Conservation (phyloP, 441 rosid species). For the Populus trichocarpa region DNA sequence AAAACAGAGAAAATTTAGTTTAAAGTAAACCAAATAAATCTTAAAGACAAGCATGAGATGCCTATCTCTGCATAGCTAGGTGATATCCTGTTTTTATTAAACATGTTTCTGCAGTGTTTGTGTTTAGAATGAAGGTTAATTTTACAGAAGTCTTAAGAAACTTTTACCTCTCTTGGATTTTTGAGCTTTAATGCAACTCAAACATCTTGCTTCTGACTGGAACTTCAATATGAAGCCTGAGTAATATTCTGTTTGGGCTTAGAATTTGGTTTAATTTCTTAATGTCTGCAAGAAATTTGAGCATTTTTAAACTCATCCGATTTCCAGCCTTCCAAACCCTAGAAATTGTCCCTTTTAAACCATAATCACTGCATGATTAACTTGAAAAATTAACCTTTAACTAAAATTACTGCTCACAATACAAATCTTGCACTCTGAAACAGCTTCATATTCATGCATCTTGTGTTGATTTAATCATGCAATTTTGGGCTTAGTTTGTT, state of each 20-base stretch:
- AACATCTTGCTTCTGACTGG: background rate
- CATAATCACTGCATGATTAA: background rate
- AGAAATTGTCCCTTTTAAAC: background rate
- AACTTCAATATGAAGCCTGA: background rate
- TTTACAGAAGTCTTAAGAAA: background rate
- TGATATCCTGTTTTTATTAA: background rate
- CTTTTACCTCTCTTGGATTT: background rate
- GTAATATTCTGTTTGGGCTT: background rate
- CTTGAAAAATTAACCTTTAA: background rate
- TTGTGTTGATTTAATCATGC: background rate
- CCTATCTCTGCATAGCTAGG: background rate
- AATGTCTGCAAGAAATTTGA: background rate
- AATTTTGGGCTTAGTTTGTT: background rate
- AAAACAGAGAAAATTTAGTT: background rate
- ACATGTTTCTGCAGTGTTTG: background rate
- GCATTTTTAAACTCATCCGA: background rate
- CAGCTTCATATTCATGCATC: background rate
- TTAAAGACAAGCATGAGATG: background rate
- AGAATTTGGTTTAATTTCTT: background rate
- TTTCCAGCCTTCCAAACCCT: background rate
- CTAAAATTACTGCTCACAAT: background rate
- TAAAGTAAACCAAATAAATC: background rate
- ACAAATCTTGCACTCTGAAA: background rate
- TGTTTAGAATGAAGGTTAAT: background rate
- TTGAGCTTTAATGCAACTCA: background rate